Percentiles rank a stretch among this genome's conserved stretches.
These are phyloP conservation scores for Trametes sp. DNA, from an alignment of 1,284 basidiomycete species.

Conservation along the genomic window DNA sequence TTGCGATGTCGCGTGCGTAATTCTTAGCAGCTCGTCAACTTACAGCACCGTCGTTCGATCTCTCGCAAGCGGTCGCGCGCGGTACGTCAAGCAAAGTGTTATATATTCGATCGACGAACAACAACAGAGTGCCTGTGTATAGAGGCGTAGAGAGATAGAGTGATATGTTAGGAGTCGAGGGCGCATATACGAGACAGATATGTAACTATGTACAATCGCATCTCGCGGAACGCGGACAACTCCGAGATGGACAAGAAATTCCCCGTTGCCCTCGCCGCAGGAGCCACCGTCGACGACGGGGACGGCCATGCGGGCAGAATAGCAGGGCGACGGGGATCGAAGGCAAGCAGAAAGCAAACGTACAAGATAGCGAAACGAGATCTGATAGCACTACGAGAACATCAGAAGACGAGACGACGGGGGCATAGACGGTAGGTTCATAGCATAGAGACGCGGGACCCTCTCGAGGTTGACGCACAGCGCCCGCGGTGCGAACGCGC, in stretches of 20 bases:
- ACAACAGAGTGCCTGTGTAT: slow-evolving; percentile 26
- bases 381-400: slow-evolving; percentile 27
- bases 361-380: slow-evolving; percentile 23
- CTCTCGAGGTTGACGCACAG: slow-evolving; percentile 5
- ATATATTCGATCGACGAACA: slow-evolving; percentile 40
- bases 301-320: not conserved
- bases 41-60: not conserved
- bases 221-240: slow-evolving; percentile 27
- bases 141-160: slow-evolving; percentile 8
- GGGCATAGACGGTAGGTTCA: slow-evolving; percentile 38
- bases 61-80: not conserved
- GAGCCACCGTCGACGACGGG: not conserved
- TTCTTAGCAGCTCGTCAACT: no score
- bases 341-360: slow-evolving; percentile 13
- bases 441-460: slow-evolving; percentile 35
- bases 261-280: slow-evolving; percentile 2
- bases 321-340: no score
- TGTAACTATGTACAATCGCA: slow-evolving; percentile 31
- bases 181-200: slow-evolving; percentile 36
- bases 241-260: slow-evolving; percentile 29
- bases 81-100: slow-evolving; percentile 18
- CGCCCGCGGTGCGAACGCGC: slow-evolving; percentile 17
- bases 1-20: no score
- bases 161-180: slow-evolving; percentile 20
- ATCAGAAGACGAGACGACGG: slow-evolving; percentile 28